A percentile compares a stretch with the other conserved stretches of the same genome.
Evolutionary conservation across 805 yeast species (phyloP).

Genomic region (Priceomyces haplophilus): DNA sequence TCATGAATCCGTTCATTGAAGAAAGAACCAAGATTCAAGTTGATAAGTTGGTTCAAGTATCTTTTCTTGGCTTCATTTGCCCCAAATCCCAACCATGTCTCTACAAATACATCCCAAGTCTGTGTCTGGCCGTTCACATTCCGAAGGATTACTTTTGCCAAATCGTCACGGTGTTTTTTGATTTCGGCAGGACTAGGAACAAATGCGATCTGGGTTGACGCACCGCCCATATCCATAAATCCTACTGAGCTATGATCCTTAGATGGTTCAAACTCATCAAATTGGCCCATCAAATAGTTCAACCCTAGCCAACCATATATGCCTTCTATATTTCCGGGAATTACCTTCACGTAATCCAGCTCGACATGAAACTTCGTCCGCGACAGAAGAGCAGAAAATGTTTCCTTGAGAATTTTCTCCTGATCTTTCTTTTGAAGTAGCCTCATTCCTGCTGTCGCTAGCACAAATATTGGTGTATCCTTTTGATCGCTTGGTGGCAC

Average conservation of each 20-base stretch:
- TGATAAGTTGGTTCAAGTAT: slow-evolving; percentile 56
- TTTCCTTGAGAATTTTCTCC: slow-evolving; percentile 49
- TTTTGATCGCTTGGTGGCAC: slow-evolving; percentile 60
- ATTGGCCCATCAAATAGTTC: slow-evolving; percentile 73
- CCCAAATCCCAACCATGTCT: slow-evolving; percentile 97
- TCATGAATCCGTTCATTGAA: slow-evolving; percentile 43
- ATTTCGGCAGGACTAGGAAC: slow-evolving; percentile 65
- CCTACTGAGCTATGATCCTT: slow-evolving; percentile 65
- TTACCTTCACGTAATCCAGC: slow-evolving; percentile 69
- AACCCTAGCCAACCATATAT: slow-evolving; percentile 93
- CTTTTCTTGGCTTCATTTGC: slow-evolving; percentile 89
- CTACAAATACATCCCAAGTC: slow-evolving; percentile 83
- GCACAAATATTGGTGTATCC: slow-evolving; percentile 82
- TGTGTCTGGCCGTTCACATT: slow-evolving; percentile 68
- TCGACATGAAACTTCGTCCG: slow-evolving; percentile 56
- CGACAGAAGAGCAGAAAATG: slow-evolving; percentile 56
- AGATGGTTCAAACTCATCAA: slow-evolving; percentile 45
- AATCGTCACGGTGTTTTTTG: slow-evolving; percentile 65
- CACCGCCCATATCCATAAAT: slow-evolving; percentile 99
- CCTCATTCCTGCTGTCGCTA: slow-evolving; percentile 98
- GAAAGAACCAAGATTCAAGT: slow-evolving; percentile 16
- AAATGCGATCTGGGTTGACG: slow-evolving; percentile 93
- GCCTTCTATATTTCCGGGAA: slow-evolving; percentile 95
- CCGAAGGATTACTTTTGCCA: slow-evolving; percentile 62
- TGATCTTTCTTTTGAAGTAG: slow-evolving; percentile 57